phyloP scores from a whole-genome alignment of 129 eudicot species.

The Chrysanthemum lavandulifolium region DNA sequence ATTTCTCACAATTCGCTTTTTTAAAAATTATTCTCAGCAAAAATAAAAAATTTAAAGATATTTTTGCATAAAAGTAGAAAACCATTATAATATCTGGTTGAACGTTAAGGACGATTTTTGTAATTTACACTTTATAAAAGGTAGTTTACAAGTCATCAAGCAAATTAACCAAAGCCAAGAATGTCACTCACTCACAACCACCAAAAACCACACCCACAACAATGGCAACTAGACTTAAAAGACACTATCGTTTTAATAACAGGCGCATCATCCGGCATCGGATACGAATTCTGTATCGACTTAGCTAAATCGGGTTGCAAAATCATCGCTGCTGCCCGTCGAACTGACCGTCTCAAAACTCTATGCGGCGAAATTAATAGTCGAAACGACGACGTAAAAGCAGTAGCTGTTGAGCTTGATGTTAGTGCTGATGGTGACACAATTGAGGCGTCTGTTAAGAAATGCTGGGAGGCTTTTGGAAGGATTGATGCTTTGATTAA shows the following conservation, averaged over 20 bases:
- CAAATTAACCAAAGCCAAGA: too few species aligned
- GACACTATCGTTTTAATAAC: slow-evolving; percentile 17
- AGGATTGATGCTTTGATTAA: slow-evolving; percentile 13
- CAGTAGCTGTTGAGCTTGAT: slow-evolving; percentile 17
- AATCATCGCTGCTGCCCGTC: slow-evolving; percentile 26
- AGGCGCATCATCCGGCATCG: slow-evolving; percentile 26
- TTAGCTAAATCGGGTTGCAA: slow-evolving; percentile 24
- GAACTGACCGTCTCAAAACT: slow-evolving; percentile 15
- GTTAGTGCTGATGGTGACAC: slow-evolving; percentile 7
- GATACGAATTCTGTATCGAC: slow-evolving; percentile 16
- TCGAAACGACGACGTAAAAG: not conserved
- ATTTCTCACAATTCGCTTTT: too few species aligned
- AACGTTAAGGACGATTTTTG: too few species aligned
- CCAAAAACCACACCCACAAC: not conserved
- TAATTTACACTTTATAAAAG: too few species aligned
- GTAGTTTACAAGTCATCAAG: too few species aligned
- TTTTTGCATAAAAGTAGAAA: too few species aligned
- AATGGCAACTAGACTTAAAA: slow-evolving; percentile 6
- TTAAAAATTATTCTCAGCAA: too few species aligned
- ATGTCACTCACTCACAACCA: too few species aligned
- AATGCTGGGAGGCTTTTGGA: slow-evolving; percentile 14
- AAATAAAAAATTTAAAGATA: too few species aligned
- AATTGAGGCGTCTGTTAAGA: not conserved
- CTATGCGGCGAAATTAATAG: slow-evolving; percentile 14
- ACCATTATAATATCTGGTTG: too few species aligned